A percentile compares a stretch with the other conserved stretches of the same genome.
Evolutionary conservation across 2,329 filamentous ascomycete genomes (phyloP).

Genomic region (Kalmusia sp.): DNA sequence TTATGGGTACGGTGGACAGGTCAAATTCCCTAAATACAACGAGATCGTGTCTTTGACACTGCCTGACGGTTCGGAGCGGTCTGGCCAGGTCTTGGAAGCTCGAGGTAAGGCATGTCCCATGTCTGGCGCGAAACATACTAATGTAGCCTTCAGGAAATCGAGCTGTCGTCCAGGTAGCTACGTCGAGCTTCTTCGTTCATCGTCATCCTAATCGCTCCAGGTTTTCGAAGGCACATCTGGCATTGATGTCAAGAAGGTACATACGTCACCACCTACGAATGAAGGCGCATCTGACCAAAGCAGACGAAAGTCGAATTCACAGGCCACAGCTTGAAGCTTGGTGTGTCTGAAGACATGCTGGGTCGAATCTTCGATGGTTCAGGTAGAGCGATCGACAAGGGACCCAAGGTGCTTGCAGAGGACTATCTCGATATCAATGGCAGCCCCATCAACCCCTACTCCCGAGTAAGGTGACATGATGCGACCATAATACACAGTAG

Average conservation of each 20-base stretch:
- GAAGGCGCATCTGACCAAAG: constrained; percentile 29
- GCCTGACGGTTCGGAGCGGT: constrained; percentile 91
- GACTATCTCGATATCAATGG: constrained; percentile 99
- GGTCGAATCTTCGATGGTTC: constrained; percentile 99
- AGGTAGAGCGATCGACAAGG: constrained; percentile 97
- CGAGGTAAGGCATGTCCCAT: constrained; percentile 69
- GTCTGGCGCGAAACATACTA: constrained; percentile 16
- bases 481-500: constrained; percentile 20
- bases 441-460: constrained; percentile 97
- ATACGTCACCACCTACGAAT: constrained; percentile 14
- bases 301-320: constrained; percentile 98
- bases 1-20: constrained; percentile 59
- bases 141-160: constrained; percentile 71
- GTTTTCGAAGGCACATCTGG: constrained; percentile 97
- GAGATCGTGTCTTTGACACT: constrained; percentile 97
- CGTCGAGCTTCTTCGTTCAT: neutral
- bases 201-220: constrained; percentile 56
- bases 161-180: constrained; percentile 87
- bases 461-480: constrained; percentile 71
- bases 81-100: constrained; percentile 95
- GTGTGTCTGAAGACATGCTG: constrained; percentile 99
- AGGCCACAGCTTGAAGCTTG: constrained; percentile 95
- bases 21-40: constrained; percentile 97
- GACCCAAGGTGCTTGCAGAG: constrained; percentile 95
- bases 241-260: constrained; percentile 95